Conservation (phyloP, 495 filamentous ascomycete genomes). For the Hypoxylon trugodes region DNA sequence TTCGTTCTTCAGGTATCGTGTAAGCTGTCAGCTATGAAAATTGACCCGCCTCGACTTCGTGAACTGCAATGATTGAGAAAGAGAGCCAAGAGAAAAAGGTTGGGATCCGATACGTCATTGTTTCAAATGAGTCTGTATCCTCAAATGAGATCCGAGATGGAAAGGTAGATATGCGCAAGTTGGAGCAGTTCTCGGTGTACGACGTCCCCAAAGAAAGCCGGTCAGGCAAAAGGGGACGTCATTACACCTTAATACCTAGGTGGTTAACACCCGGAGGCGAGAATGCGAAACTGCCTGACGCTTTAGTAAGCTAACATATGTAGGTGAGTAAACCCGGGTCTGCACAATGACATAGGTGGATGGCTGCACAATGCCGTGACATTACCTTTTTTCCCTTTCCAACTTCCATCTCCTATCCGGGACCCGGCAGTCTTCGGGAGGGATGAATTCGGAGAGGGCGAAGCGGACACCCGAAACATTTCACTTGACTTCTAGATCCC, state of each 20-base stretch:
- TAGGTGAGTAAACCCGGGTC: constrained; percentile 3
- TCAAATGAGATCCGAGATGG: not conserved
- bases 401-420: not conserved
- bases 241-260: not conserved
- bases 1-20: too few relatives aligned
- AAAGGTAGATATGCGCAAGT: not conserved
- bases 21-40: too few relatives aligned
- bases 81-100: not conserved
- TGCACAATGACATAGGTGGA: constrained; percentile 17
- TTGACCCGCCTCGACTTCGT: not conserved
- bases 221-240: constrained; percentile 1
- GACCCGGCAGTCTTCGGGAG: constrained; percentile 4
- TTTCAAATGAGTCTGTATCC: not conserved
- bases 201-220: not conserved
- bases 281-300: constrained; percentile 4
- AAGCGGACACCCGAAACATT: constrained; percentile 26
- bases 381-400: not conserved
- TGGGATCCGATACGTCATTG: constrained; percentile 2
- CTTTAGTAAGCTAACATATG: not conserved
- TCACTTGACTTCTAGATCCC: constrained; percentile 14
- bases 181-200: not conserved
- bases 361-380: constrained; percentile 4
- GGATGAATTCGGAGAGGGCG: constrained; percentile 17
- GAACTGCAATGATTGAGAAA: too few relatives aligned
- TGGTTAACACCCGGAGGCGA: not conserved